Base-by-base conservation (phyloP, 2,329 filamentous ascomycete species). In the Aspergillus sp. region DNA sequence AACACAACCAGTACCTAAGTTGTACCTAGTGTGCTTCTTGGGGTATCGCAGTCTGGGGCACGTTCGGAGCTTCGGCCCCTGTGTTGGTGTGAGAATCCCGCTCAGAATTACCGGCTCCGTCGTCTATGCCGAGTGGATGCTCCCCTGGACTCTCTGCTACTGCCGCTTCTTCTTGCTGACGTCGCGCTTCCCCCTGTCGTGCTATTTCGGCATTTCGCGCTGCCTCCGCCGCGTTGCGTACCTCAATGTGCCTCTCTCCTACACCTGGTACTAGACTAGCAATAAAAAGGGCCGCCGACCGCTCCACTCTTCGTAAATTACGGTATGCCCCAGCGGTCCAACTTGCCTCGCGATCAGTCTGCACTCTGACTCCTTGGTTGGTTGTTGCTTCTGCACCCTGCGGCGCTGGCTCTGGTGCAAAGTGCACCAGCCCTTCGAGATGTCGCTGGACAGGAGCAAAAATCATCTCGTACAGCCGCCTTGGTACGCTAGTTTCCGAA, bases 201-300 rank as follows among this genome's bases (percentile, higher is more conserved):
- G 57, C 64, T 22, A 68, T 64, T 56, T 71, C 66, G 15, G 68
- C 67, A 58, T 70, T 66, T 15, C 64, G 65, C 47, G 67, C 70
- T 17, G 75, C 75, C 61, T 81, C 77, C 15, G 81, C 77, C 53
- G 81, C 80, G 63, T 83, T 80, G 57, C 82, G 77, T 24, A 82
- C 84, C 61, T 79, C 75, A 13, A 87, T 82, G 67, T 86, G 83
- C 7, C 83, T 75, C 67, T 88, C 85, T 0, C 85, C 85, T 24
- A 88, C 77, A 0, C 85, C 85, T 1, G 85, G 85, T 67, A 85
- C 81, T 50, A 88, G 67, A 69, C 82, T 86, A 0, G 84, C 85
- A 34, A 88, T 68, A 59, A 88, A 85, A n/a, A 88, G 73, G n/a
- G 83, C 83, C 41, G 84, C 66, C 1, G 81, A 81, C 39, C 85